These are phyloP conservation scores for Chaetomium cochliodes DNA, from an alignment of 495 filamentous ascomycete genomes.

Conservation along the genomic window DNA sequence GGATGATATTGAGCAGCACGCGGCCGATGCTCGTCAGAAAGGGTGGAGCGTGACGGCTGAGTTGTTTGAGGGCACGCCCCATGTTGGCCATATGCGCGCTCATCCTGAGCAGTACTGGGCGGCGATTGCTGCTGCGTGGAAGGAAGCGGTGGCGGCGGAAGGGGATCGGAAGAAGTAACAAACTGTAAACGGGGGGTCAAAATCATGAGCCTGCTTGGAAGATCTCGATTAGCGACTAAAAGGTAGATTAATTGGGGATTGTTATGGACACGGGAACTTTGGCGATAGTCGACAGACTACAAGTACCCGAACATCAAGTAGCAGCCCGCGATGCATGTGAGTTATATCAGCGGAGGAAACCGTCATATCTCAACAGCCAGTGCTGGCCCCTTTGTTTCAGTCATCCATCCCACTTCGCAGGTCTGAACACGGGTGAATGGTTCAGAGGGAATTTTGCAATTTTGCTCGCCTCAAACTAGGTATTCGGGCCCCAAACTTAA, in stretches of 20 bases:
- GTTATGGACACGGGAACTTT: too few relatives aligned
- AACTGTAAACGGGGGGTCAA: neutral
- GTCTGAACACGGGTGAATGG: neutral
- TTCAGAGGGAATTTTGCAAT: neutral
- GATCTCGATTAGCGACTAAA: too few relatives aligned
- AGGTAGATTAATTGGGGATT: too few relatives aligned
- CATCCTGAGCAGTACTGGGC: slow-evolving; percentile 56
- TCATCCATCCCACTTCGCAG: neutral
- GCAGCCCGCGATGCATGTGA: too few relatives aligned
- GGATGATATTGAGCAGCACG: slow-evolving; percentile 54
- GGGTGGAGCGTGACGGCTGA: slow-evolving; percentile 46
- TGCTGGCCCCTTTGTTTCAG: neutral
- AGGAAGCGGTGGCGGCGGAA: slow-evolving; percentile 22
- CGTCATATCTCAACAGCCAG: neutral
- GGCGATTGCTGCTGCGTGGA: slow-evolving; percentile 47
- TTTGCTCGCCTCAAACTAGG: neutral
- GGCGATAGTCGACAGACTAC: too few relatives aligned
- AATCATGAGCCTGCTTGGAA: too few relatives aligned
- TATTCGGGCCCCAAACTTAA: neutral
- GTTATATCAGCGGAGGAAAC: neutral
- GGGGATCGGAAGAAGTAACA: neutral
- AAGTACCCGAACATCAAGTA: too few relatives aligned
- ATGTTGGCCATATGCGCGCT: slow-evolving; percentile 56
- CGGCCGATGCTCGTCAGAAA: slow-evolving; percentile 41
- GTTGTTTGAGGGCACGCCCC: slow-evolving; percentile 53